phyloP scores from a whole-genome alignment of 352 stramenopile species.

The Pythium graminicola region DNA sequence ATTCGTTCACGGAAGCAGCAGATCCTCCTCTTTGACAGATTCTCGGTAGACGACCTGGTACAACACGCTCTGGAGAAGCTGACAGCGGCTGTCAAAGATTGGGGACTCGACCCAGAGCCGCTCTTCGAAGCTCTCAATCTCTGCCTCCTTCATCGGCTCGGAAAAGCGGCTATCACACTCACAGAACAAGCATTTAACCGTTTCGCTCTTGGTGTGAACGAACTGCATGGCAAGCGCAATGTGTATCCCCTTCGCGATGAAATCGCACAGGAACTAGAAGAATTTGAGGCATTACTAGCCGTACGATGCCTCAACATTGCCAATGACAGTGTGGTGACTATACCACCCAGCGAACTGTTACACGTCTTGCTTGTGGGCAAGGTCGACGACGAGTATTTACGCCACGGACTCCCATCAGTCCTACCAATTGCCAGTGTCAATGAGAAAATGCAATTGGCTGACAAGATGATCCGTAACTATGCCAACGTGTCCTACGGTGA shows the following conservation, averaged over 20 bases:
- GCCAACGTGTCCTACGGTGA: constrained; percentile 48
- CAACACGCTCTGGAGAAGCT: constrained; percentile 50
- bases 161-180: constrained; percentile 30
- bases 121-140: constrained; percentile 66
- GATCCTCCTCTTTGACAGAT: constrained; percentile 22
- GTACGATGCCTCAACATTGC: constrained; percentile 57
- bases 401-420: constrained; percentile 48
- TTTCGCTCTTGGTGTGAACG: constrained; percentile 48
- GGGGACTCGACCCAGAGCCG: constrained; percentile 53
- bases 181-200: constrained; percentile 49
- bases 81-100: constrained; percentile 60
- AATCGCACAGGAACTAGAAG: constrained; percentile 59
- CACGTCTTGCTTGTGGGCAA: constrained; percentile 45
- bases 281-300: constrained; percentile 55
- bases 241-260: constrained; percentile 52
- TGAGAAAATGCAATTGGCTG: constrained; percentile 49
- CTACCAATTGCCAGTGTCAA: constrained; percentile 48
- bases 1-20: constrained; percentile 27
- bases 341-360: constrained; percentile 51
- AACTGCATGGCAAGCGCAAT: constrained; percentile 41
- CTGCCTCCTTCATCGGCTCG: constrained; percentile 44
- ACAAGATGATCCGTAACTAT: constrained; percentile 46
- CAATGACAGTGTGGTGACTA: constrained; percentile 29
- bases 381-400: constrained; percentile 53
- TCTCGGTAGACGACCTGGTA: constrained; percentile 36